Evolutionary conservation across 2,329 filamentous ascomycete genomes (phyloP).

Genomic region (Botrytis fragariae): DNA sequence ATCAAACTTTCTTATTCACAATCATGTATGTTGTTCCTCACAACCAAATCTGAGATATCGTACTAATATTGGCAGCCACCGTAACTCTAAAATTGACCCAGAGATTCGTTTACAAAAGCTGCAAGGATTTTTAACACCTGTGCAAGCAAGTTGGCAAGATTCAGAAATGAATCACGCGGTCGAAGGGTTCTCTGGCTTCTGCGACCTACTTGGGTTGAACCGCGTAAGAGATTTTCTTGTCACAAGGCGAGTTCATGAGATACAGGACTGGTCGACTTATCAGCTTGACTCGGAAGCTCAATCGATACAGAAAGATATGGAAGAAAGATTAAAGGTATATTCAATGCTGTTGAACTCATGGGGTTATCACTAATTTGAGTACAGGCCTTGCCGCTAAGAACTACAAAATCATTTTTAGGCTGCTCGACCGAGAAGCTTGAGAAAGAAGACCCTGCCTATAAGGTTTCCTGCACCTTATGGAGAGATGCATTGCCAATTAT

Average conservation of each 20-base stretch:
- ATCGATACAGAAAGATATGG: slow-evolving; percentile 73
- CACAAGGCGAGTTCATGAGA: slow-evolving; percentile 67
- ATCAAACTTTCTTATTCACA: slow-evolving; percentile 88
- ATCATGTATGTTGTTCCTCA: slow-evolving; percentile 61
- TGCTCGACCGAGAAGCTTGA: slow-evolving; percentile 89
- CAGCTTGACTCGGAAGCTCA: slow-evolving; percentile 77
- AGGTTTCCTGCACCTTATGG: slow-evolving; percentile 80
- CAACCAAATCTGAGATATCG: not conserved
- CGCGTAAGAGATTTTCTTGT: slow-evolving; percentile 79
- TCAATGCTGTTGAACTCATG: not conserved
- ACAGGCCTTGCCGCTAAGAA: slow-evolving; percentile 69
- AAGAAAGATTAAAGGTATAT: slow-evolving; percentile 66
- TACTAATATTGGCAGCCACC: slow-evolving; percentile 58
- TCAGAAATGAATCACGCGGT: slow-evolving; percentile 65
- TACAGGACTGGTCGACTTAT: slow-evolving; percentile 79
- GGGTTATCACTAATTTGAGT: not conserved
- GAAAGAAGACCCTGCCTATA: slow-evolving; percentile 68
- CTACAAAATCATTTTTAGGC: slow-evolving; percentile 88
- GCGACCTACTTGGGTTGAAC: slow-evolving; percentile 72
- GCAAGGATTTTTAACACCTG: slow-evolving; percentile 74
- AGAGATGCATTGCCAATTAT: slow-evolving; percentile 76
- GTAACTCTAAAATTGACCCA: slow-evolving; percentile 71
- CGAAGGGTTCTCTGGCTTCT: slow-evolving; percentile 76
- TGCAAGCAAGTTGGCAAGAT: slow-evolving; percentile 77
- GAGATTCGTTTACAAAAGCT: slow-evolving; percentile 70